Conservation (phyloP, 2,329 filamentous ascomycete species). For the Berkeleyomyces basicola region DNA sequence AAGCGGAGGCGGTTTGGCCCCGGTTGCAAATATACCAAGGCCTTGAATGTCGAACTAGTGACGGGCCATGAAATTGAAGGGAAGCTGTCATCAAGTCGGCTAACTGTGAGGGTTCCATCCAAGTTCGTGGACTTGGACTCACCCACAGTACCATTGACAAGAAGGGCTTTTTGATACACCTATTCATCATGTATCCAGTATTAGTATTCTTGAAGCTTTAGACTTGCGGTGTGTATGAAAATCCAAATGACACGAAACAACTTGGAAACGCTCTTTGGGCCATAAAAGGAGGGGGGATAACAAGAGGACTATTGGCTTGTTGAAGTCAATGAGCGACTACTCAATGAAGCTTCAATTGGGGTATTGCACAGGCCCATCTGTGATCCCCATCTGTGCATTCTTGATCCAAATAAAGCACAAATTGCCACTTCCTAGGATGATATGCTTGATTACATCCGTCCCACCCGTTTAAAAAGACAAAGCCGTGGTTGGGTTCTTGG, state of each 20-base stretch:
- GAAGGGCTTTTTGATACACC: conserved; percentile 82
- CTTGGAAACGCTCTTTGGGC: background rate
- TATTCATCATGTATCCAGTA: conserved; percentile 22
- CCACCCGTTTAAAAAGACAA: no score
- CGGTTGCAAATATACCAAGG: conserved; percentile 73
- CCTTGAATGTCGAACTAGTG: conserved; percentile 78
- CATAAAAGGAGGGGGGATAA: background rate
- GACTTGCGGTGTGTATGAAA: background rate
- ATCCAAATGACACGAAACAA: background rate
- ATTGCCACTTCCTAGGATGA: background rate
- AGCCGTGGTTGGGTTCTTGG: no score
- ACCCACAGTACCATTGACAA: conserved; percentile 58
- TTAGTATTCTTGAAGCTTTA: background rate
- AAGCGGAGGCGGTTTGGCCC: conserved; percentile 79
- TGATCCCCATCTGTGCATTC: background rate
- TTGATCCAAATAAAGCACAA: background rate
- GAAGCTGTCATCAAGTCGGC: conserved; percentile 71
- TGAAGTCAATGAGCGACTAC: background rate
- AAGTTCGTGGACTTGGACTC: conserved; percentile 51
- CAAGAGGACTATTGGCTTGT: background rate
- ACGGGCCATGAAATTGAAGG: conserved; percentile 78
- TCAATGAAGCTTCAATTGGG: background rate
- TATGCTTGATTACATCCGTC: no score
- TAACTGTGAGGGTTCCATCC: conserved; percentile 66
- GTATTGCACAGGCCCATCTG: background rate